Evolutionary conservation across 495 filamentous ascomycete genomes (phyloP), one percentile per base, ranked within the genome.

Genomic region (Neurospora africana): DNA sequence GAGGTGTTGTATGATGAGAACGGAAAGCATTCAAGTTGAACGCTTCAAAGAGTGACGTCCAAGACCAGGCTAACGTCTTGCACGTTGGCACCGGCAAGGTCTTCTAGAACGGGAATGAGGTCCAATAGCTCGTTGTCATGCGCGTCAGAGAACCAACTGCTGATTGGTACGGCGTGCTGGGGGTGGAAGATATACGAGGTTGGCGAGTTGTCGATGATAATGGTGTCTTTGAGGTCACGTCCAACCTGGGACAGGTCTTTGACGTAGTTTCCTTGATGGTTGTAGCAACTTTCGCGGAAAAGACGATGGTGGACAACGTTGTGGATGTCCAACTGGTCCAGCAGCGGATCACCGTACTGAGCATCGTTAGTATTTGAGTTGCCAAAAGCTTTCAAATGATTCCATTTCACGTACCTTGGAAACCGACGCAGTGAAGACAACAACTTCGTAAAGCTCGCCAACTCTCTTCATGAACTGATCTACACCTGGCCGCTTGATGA

Each of bases 151-250:
- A 99, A 99, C 95, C 95, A 99, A 87, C 95, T 98, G 87, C 95
- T 98, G 83, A 99, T 99, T 30, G 95, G 95, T 65, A 99, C 95
- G 72, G 95, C 95, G 81, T 99, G 95, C 84, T 99, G 95, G 17
- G 96, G 95, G 77, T 99, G 95, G 86, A 99, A 99, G 78, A 98
- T 98, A 83, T 99, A 99, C 27, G 94, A 97, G 19, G 96, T 99
- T 21, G 95, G 96, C 30, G 95, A 98, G 82, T 99, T 99, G 84
- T 99, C 95, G 78, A 99, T 99, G 79, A 99, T 99, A 79, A 99
- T 99, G 4, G 95, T 98, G 78, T 98, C 95, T 76, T 91, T 91
- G 68, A 99, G 90, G 82, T 99, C 94, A 70, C 95, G 92, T 68
- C 95, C 95, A 69, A 99, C 88, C 86, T 98, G 95, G 19, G 95